Conservation (phyloP, 2,329 filamentous ascomycete genomes). For the Xylariaceae sp. region DNA sequence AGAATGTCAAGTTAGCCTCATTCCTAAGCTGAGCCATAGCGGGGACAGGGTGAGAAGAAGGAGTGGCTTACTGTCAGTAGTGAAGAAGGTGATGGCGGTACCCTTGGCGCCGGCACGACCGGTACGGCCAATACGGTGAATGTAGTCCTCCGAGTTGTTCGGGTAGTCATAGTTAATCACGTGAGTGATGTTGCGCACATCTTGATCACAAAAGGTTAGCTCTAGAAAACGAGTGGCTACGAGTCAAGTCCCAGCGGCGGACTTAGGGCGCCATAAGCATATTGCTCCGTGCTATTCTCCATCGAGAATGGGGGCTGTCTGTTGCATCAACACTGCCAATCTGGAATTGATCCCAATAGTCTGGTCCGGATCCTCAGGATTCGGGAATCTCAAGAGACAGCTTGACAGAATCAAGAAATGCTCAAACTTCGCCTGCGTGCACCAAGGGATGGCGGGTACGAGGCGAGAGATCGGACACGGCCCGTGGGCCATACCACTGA, state of each 20-base stretch:
- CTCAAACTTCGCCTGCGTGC: conserved; percentile 67
- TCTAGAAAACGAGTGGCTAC: conserved; percentile 52
- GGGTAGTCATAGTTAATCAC: conserved; percentile 99
- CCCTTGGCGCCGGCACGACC: conserved; percentile 90
- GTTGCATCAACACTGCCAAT: conserved; percentile 54
- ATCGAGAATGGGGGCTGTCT: conserved; percentile 54
- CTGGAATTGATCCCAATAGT: conserved; percentile 42
- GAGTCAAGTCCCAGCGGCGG: conserved; percentile 60
- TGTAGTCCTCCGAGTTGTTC: conserved; percentile 98
- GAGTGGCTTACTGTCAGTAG: conserved; percentile 85
- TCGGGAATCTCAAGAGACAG: conserved; percentile 53
- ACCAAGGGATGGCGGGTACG: conserved; percentile 59
- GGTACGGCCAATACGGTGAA: conserved; percentile 93
- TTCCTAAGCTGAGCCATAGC: background rate
- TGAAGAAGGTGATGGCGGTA: conserved; percentile 97
- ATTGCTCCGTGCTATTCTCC: conserved; percentile 49
- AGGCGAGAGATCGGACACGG: conserved; percentile 71
- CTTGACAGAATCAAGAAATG: conserved; percentile 77
- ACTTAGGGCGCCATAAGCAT: conserved; percentile 44
- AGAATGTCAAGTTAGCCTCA: conserved; percentile 34
- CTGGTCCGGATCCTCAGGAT: conserved; percentile 53
- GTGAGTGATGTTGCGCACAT: conserved; percentile 99
- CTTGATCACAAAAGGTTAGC: conserved; percentile 78
- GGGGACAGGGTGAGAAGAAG: background rate
- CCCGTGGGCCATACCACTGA: conserved; percentile 65